These are phyloP conservation scores for Dysphania ambrosioides DNA, from an alignment of 148 eudicot species.

Conservation along the genomic window DNA sequence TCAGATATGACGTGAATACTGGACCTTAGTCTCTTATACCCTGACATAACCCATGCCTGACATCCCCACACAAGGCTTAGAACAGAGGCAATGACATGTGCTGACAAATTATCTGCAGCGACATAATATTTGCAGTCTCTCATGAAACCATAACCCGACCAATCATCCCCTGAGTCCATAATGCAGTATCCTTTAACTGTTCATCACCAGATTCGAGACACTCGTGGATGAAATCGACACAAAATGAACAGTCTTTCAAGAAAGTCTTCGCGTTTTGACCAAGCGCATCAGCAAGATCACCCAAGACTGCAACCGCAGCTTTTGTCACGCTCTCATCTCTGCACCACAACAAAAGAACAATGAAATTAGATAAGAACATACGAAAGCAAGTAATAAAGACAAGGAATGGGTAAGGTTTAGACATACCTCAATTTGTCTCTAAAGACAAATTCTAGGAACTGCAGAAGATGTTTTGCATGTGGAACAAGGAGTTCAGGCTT, in stretches of 20 bases:
- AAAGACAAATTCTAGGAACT: conserved; percentile 58
- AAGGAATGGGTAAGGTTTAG: not conserved
- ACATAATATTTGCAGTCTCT: not conserved
- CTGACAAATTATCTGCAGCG: conserved; percentile 8
- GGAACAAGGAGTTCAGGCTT: conserved; percentile 60
- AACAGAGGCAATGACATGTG: conserved; percentile 15
- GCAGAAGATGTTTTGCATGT: conserved; percentile 62
- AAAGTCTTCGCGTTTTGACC: conserved; percentile 46
- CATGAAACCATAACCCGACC: conserved; percentile 42
- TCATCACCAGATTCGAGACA: conserved; percentile 59
- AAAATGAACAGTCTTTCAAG: conserved; percentile 42
- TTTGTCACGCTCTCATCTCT: conserved; percentile 65
- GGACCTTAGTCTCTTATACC: conserved; percentile 23
- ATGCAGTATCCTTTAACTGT: conserved; percentile 58
- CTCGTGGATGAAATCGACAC: conserved; percentile 45
- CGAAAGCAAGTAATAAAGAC: not conserved
- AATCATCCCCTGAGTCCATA: conserved; percentile 69
- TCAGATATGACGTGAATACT: conserved; percentile 20
- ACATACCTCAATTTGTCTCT: conserved; percentile 50
- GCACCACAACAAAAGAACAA: conserved; percentile 8
- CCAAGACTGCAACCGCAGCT: conserved; percentile 65
- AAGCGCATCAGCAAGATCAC: conserved; percentile 70
- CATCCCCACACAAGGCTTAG: conserved; percentile 7
- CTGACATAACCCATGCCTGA: conserved; percentile 20
- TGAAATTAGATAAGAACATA: not conserved